Conservation (phyloP, 352 stramenopile genomes). For the Pythium apleroticum region DNA sequence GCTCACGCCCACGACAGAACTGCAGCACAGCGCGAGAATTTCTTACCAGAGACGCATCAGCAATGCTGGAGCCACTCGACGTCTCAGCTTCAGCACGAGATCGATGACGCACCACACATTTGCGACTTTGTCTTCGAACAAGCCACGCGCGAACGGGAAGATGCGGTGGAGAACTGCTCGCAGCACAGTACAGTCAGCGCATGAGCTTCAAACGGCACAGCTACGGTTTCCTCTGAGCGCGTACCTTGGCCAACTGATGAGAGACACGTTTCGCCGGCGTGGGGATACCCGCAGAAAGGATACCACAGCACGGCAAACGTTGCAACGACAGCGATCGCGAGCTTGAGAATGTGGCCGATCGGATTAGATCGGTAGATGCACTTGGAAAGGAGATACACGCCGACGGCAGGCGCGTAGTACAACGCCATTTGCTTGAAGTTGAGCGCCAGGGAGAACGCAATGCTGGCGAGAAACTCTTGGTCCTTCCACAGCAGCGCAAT, state of each 20-base stretch:
- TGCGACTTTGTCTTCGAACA: slow-evolving; percentile 98
- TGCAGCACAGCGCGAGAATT: not conserved
- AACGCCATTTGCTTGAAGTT: slow-evolving; percentile 99
- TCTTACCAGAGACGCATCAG: slow-evolving; percentile 80
- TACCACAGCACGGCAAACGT: slow-evolving; percentile 91
- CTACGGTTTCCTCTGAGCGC: too few species aligned
- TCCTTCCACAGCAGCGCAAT: slow-evolving; percentile 69
- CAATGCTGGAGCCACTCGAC: slow-evolving; percentile 39
- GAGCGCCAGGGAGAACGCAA: slow-evolving; percentile 92
- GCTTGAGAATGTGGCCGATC: slow-evolving; percentile 61
- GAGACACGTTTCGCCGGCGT: slow-evolving; percentile 43
- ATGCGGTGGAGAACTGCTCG: slow-evolving; percentile 87
- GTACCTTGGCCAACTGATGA: slow-evolving; percentile 69
- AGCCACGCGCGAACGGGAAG: slow-evolving; percentile 94
- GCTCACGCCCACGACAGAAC: not conserved
- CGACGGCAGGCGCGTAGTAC: slow-evolving; percentile 96
- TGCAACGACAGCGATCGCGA: slow-evolving; percentile 84
- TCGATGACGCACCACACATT: slow-evolving; percentile 96
- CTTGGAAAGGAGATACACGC: slow-evolving; percentile 91
- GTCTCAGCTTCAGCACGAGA: slow-evolving; percentile 72
- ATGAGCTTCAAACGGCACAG: too few species aligned
- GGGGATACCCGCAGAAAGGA: slow-evolving; percentile 82
- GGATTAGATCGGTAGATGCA: slow-evolving; percentile 63
- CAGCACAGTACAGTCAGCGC: not conserved
- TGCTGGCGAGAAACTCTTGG: slow-evolving; percentile 79